phyloP scores from a whole-genome alignment of 768 basidiomycete genomes.

The Hygrocybe punicea region DNA sequence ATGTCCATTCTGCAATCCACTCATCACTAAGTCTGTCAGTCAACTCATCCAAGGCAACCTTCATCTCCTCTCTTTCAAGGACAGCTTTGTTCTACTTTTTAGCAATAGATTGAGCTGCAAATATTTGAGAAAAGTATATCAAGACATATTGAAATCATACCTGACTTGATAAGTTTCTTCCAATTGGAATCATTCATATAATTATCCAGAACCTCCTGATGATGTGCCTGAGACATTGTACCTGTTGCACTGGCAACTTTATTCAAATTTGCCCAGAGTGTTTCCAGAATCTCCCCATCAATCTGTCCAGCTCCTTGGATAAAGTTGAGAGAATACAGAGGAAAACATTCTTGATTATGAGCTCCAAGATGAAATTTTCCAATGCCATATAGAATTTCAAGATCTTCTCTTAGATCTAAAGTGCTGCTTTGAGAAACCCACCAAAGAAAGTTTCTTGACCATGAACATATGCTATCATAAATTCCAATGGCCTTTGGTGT shows the following conservation, averaged over 20 bases:
- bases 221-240: constrained; percentile 32
- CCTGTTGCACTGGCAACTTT: constrained; percentile 21
- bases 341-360: constrained; percentile 16
- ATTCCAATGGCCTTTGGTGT: constrained; percentile 11
- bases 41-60: constrained; percentile 4
- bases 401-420: constrained; percentile 4
- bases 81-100: not conserved
- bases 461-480: constrained; percentile 33
- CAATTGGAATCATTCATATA: constrained; percentile 37
- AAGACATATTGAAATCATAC: constrained; percentile 17
- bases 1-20: not conserved
- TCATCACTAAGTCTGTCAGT: not conserved
- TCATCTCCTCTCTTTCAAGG: not conserved
- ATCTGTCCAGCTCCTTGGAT: constrained; percentile 20
- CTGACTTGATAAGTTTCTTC: constrained; percentile 21
- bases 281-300: constrained; percentile 38
- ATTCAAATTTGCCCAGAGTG: constrained; percentile 31
- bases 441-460: constrained; percentile 14
- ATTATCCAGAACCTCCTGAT: constrained; percentile 35
- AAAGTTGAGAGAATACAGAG: constrained; percentile 27
- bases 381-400: not conserved
- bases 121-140: constrained; percentile 4
- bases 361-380: constrained; percentile 19
- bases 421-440: constrained; percentile 10
- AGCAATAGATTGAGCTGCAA: constrained; percentile 13